Evolutionary conservation across 169 alveolate genomes (phyloP).

Genomic region (Eimeria necatrix): DNA sequence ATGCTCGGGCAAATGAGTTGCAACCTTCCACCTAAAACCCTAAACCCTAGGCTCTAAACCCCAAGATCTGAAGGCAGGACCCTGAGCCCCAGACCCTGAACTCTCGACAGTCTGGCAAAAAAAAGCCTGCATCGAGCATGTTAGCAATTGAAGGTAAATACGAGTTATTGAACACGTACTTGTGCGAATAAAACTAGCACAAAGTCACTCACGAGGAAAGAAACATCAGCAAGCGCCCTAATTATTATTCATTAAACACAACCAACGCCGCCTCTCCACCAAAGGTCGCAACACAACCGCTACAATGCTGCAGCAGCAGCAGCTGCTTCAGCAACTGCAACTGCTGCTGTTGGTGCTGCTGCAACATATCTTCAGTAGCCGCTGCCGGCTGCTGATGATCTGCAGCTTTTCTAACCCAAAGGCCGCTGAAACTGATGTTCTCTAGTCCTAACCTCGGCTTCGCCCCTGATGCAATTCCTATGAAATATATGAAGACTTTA

Average conservation of each 20-base stretch:
- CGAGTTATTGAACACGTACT: background rate
- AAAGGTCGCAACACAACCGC: too few species aligned
- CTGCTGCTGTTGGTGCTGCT: too few species aligned
- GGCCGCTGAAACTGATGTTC: too few species aligned
- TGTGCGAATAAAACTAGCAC: background rate
- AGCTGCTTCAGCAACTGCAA: too few species aligned
- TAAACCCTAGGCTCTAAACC: conserved; percentile 10
- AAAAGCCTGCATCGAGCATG: background rate
- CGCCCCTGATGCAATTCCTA: too few species aligned
- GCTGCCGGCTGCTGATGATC: too few species aligned
- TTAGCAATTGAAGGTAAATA: background rate
- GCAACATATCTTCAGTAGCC: too few species aligned
- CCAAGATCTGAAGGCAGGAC: background rate
- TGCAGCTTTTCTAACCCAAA: too few species aligned
- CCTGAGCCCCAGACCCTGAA: background rate
- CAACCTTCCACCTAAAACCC: conserved; percentile 11
- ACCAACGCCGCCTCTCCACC: background rate
- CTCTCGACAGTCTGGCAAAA: background rate
- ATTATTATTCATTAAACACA: background rate
- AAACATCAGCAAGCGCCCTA: background rate
- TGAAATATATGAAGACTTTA: too few species aligned
- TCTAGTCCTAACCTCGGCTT: too few species aligned
- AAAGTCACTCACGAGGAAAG: background rate
- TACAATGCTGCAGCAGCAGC: too few species aligned
- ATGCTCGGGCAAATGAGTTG: too few species aligned